These are phyloP conservation scores for Rhizoclosmatium sp. DNA, from an alignment of 192 early-diverging fungal species.

Conservation along the genomic window DNA sequence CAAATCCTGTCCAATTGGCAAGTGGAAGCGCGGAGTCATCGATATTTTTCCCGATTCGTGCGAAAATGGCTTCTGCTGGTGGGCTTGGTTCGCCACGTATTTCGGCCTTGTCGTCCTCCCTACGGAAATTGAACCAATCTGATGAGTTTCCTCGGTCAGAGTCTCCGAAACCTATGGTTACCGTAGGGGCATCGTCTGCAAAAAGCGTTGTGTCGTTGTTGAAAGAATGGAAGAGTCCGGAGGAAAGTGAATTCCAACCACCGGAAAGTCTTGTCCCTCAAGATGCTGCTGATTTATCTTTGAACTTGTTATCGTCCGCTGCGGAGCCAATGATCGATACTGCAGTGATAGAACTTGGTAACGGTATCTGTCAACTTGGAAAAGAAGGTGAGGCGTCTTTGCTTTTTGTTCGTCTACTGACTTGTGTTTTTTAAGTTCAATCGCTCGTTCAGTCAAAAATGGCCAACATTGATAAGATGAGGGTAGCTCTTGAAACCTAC, in stretches of 20 bases:
- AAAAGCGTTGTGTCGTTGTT: conserved; percentile 24
- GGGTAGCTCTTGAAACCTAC: conserved; percentile 32
- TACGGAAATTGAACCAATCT: conserved; percentile 18
- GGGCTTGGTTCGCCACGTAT: neutral
- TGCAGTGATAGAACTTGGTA: conserved; percentile 52
- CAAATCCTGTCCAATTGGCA: conserved; percentile 1
- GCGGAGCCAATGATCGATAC: conserved; percentile 33
- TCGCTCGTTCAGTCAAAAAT: conserved; percentile 47
- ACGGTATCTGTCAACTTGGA: conserved; percentile 49
- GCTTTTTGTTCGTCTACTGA: conserved; percentile 9
- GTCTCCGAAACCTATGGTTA: neutral
- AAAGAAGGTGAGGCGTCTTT: conserved; percentile 39
- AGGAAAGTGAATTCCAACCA: conserved; percentile 51
- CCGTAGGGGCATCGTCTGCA: no score
- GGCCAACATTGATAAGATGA: conserved; percentile 49
- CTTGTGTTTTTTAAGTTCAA: conserved; percentile 31
- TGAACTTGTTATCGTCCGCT: neutral
- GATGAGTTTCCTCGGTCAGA: neutral
- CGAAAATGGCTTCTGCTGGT: neutral
- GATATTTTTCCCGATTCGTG: neutral
- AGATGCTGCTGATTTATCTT: neutral
- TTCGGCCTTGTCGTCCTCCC: conserved; percentile 34
- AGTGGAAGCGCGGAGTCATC: neutral
- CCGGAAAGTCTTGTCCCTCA: conserved; percentile 28
- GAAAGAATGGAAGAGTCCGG: conserved; percentile 42